Evolutionary conservation across 768 basidiomycete species (phyloP).

Genomic region (Cyclocybe aegerita): DNA sequence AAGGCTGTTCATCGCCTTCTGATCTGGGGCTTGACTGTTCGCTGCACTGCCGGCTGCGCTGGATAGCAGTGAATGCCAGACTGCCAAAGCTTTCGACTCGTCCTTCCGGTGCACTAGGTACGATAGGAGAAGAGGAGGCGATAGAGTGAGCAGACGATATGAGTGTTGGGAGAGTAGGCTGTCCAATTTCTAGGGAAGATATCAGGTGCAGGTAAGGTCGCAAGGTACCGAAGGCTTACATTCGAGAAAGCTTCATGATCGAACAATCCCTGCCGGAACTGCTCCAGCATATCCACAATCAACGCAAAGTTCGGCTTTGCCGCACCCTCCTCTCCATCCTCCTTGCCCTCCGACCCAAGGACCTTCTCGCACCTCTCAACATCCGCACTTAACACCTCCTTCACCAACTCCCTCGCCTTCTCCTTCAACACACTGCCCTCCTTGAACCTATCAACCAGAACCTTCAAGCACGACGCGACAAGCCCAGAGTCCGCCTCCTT

Average conservation of each 20-base stretch:
- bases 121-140: conserved; percentile 44
- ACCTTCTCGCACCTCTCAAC: conserved; percentile 29
- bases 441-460: conserved; percentile 40
- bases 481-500: conserved; percentile 27
- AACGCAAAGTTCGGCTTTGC: conserved; percentile 14
- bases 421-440: conserved; percentile 22
- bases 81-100: conserved; percentile 23
- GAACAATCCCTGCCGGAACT: conserved; percentile 55
- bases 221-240: conserved; percentile 31
- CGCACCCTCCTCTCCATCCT: not conserved
- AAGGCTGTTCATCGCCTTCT: conserved; percentile 32
- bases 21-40: conserved; percentile 14
- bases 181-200: conserved; percentile 44
- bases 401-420: conserved; percentile 27
- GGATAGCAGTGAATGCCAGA: conserved; percentile 53
- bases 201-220: not conserved
- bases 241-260: conserved; percentile 37
- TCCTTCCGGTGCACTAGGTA: conserved; percentile 50
- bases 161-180: conserved; percentile 36
- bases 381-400: conserved; percentile 31
- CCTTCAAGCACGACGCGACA: conserved; percentile 45
- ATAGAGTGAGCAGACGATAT: conserved; percentile 29
- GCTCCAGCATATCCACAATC: conserved; percentile 45
- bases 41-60: conserved; percentile 35
- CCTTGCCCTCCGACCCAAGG: conserved; percentile 1